Conservation (phyloP, 2,329 filamentous ascomycete species). For the Esteya vermicola region DNA sequence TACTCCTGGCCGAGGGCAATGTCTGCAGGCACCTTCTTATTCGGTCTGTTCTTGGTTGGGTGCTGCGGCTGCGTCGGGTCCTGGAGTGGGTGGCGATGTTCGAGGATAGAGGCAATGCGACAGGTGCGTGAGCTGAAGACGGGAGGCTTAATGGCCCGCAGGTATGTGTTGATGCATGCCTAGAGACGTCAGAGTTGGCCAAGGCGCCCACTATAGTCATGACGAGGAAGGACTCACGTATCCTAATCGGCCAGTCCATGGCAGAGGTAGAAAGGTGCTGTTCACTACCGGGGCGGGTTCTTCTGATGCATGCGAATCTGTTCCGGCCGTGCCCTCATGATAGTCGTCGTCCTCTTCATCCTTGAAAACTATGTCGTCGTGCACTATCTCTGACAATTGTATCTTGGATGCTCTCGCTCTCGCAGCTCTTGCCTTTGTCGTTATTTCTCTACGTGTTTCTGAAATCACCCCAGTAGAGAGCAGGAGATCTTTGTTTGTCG, state of each 20-base stretch:
- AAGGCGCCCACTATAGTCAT: conserved; percentile 2
- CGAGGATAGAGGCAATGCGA: conserved; percentile 77
- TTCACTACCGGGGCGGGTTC: too few species aligned
- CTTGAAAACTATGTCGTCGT: too few species aligned
- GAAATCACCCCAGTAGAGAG: too few species aligned
- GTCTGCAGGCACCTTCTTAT: conserved; percentile 55
- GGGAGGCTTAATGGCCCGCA: conserved; percentile 65
- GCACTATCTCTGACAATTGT: too few species aligned
- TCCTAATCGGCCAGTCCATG: conserved; percentile 79
- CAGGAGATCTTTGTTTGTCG: too few species aligned
- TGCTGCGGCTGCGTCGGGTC: conserved; percentile 68
- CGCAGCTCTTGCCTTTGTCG: too few species aligned
- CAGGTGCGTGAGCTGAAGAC: conserved; percentile 88
- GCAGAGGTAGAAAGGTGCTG: conserved; percentile 70
- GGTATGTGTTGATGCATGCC: conserved; percentile 88
- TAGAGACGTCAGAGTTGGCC: conserved; percentile 12
- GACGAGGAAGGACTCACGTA: conserved; percentile 46
- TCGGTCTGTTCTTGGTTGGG: conserved; percentile 71
- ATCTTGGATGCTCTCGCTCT: too few species aligned
- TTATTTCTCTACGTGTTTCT: too few species aligned
- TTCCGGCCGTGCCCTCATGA: too few species aligned
- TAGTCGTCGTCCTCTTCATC: too few species aligned
- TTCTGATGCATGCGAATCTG: too few species aligned
- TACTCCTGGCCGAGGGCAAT: conserved; percentile 53
- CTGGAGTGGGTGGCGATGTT: conserved; percentile 69